Conservation (phyloP, 106 monocot species). For the Dendrobium huoshanense region DNA sequence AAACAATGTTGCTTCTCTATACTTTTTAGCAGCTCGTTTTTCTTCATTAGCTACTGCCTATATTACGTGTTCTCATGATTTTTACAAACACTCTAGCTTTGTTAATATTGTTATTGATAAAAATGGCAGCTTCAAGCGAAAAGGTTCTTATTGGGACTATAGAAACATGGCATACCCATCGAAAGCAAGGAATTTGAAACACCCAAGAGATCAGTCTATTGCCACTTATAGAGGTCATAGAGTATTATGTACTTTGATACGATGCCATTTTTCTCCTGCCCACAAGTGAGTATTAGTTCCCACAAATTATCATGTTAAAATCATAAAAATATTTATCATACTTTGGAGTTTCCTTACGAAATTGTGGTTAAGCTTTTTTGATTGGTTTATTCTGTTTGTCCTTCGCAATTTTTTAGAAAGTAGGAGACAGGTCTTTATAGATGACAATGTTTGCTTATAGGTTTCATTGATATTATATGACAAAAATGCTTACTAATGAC, state of each 20-base stretch:
- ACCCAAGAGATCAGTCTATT: slow-evolving; percentile 70
- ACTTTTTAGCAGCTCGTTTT: not conserved
- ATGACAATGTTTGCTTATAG: not conserved
- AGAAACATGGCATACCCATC: slow-evolving; percentile 73
- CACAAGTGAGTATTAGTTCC: slow-evolving; percentile 33
- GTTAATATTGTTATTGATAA: not conserved
- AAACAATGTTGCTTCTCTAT: not conserved
- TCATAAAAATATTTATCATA: not conserved
- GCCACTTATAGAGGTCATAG: slow-evolving; percentile 87
- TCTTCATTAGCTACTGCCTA: not conserved
- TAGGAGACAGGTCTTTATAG: not conserved
- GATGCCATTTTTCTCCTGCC: slow-evolving; percentile 85
- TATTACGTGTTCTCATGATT: not conserved
- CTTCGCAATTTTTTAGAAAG: not conserved
- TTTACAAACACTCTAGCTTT: not conserved
- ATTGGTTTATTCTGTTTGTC: not conserved
- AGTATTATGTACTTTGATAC: slow-evolving; percentile 73
- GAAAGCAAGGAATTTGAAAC: slow-evolving; percentile 31
- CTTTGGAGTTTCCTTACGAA: not conserved
- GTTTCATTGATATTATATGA: not conserved
- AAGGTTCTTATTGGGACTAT: slow-evolving; percentile 63
- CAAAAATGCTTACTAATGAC: not conserved
- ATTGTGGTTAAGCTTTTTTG: not conserved
- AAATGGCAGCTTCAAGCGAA: slow-evolving; percentile 30
- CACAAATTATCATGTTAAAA: not conserved